Percentiles rank a stretch among this genome's conserved stretches.
Conservation (phyloP, 192 early-diverging fungal genomes). For the Lunasporangiospora selenospora region DNA sequence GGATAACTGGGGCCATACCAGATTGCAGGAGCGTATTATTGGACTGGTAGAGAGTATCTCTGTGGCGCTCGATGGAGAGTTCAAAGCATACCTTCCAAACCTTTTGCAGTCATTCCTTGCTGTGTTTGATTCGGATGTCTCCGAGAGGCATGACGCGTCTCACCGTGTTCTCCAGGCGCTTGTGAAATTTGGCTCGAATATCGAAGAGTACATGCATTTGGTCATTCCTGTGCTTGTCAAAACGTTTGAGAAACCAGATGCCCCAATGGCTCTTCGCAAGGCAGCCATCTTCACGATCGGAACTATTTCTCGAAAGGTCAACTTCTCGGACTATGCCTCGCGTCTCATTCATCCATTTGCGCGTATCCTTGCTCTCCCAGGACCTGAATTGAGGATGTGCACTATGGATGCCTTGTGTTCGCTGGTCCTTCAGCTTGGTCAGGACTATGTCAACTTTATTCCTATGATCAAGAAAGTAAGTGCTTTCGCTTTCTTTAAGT, state of each 20-base stretch:
- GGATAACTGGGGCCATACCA: conserved; percentile 76
- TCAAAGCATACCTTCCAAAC: conserved; percentile 82
- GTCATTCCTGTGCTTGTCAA: conserved; percentile 85
- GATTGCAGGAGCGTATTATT: conserved; percentile 85
- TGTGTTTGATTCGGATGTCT: conserved; percentile 81
- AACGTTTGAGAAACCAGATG: conserved; percentile 77
- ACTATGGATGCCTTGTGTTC: conserved; percentile 86
- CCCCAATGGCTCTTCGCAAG: conserved; percentile 64
- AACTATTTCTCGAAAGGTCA: conserved; percentile 76
- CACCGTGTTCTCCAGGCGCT: conserved; percentile 79
- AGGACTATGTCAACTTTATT: conserved; percentile 88
- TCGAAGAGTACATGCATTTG: conserved; percentile 93
- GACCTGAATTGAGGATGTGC: conserved; percentile 59
- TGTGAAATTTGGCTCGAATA: conserved; percentile 81
- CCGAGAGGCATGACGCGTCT: conserved; percentile 68
- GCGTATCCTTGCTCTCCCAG: conserved; percentile 66
- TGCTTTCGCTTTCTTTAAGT: background rate
- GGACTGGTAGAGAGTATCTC: conserved; percentile 88
- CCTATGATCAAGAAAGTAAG: conserved; percentile 83
- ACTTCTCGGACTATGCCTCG: conserved; percentile 85
- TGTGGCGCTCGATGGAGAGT: conserved; percentile 84
- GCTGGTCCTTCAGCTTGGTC: conserved; percentile 83
- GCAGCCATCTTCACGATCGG: conserved; percentile 76
- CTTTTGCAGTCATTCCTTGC: conserved; percentile 85
- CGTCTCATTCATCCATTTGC: conserved; percentile 87